These are phyloP conservation scores for Lumnitzera littorea DNA, from an alignment of 345 rosid genomes.

Conservation along the genomic window DNA sequence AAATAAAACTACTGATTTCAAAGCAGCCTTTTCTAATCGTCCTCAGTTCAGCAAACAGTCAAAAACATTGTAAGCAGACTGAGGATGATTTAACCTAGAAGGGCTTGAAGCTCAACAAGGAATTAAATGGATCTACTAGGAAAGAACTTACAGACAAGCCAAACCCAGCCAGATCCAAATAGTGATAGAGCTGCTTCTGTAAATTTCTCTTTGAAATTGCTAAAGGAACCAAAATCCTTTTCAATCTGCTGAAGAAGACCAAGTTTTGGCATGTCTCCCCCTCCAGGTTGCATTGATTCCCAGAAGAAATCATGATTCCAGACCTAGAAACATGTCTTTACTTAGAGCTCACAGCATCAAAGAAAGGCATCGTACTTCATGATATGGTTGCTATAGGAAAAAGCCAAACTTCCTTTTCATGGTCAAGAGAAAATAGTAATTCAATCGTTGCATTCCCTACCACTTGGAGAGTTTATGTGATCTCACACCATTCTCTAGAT, in stretches of 20 bases:
- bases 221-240: constrained; percentile 80
- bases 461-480: too few species aligned
- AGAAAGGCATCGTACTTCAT: too few species aligned
- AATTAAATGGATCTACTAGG: background rate
- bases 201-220: constrained; percentile 73
- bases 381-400: too few species aligned
- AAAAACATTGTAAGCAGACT: background rate
- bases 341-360: too few species aligned
- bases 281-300: constrained; percentile 99
- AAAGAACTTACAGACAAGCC: constrained; percentile 78
- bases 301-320: constrained; percentile 98
- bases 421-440: too few species aligned
- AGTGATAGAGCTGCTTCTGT: constrained; percentile 52
- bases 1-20: too few species aligned
- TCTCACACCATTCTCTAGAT: too few species aligned
- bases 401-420: too few species aligned
- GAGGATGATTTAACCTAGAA: background rate
- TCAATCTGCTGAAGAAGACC: constrained; percentile 90
- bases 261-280: constrained; percentile 62
- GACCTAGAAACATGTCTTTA: constrained; percentile 34
- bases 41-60: background rate
- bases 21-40: background rate
- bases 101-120: background rate
- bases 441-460: too few species aligned
- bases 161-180: constrained; percentile 93